Evolutionary conservation across 2,329 filamentous ascomycete species (phyloP).

Genomic region (Elsinoe arachidis): DNA sequence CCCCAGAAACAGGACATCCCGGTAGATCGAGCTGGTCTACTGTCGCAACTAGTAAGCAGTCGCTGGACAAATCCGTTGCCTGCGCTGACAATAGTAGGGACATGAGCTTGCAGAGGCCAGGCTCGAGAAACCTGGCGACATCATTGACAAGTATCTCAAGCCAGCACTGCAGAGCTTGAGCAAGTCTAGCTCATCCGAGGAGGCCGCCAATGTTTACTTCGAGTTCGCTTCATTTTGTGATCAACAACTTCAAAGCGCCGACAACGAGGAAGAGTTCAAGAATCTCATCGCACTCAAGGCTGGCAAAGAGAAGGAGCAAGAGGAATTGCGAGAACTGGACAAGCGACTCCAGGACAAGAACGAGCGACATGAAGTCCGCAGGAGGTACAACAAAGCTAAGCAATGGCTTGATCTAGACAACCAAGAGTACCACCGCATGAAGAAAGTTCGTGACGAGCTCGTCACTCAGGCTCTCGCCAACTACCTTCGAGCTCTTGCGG

Average conservation of each 20-base stretch:
- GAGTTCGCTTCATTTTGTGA: slow-evolving; percentile 95
- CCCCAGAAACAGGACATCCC: slow-evolving; percentile 61
- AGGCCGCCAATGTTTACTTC: slow-evolving; percentile 83
- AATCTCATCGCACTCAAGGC: slow-evolving; percentile 69
- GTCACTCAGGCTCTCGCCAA: slow-evolving; percentile 86
- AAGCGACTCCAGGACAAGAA: slow-evolving; percentile 27
- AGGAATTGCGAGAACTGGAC: slow-evolving; percentile 56
- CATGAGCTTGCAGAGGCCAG: slow-evolving; percentile 83
- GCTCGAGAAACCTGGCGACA: slow-evolving; percentile 81
- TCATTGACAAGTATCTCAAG: slow-evolving; percentile 76
- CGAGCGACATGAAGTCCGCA: slow-evolving; percentile 28
- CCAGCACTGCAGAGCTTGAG: slow-evolving; percentile 76
- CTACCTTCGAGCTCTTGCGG: slow-evolving; percentile 74
- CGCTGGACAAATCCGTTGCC: not conserved
- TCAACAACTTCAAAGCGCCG: slow-evolving; percentile 79
- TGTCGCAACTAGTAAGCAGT: slow-evolving; percentile 64
- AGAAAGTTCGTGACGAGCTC: slow-evolving; percentile 68
- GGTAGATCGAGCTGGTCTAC: slow-evolving; percentile 66
- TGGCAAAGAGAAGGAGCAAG: slow-evolving; percentile 73
- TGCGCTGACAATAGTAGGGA: slow-evolving; percentile 41
- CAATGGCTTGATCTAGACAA: slow-evolving; percentile 88
- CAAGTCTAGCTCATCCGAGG: slow-evolving; percentile 55
- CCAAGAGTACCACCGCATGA: slow-evolving; percentile 71
- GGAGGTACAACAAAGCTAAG: slow-evolving; percentile 58
- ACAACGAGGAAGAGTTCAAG: slow-evolving; percentile 73